Conservation (phyloP, 2,329 filamentous ascomycete genomes). For the Ascochyta clinopodiicola region DNA sequence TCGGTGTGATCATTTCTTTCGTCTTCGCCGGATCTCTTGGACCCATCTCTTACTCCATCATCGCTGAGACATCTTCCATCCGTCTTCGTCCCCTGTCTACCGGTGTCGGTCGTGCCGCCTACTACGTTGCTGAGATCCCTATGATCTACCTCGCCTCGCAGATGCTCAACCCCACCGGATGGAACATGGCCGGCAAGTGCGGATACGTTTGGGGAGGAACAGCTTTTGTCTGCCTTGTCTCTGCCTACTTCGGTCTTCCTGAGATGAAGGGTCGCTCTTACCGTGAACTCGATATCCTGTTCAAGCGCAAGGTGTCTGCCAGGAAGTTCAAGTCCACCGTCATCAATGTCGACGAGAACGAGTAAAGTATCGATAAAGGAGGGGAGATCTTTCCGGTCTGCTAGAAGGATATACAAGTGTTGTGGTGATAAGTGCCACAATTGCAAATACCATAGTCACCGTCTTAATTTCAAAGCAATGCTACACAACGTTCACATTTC, state of each 20-base stretch:
- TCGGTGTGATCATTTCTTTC: slow-evolving; percentile 70
- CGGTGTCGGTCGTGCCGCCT: slow-evolving; percentile 66
- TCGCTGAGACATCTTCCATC: slow-evolving; percentile 69
- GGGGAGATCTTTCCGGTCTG: too few species aligned
- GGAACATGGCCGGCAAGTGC: slow-evolving; percentile 46
- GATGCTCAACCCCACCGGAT: slow-evolving; percentile 56
- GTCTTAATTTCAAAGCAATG: too few species aligned
- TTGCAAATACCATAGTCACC: too few species aligned
- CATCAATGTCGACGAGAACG: slow-evolving; percentile 66
- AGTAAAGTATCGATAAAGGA: slow-evolving; percentile 54
- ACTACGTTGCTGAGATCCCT: slow-evolving; percentile 69
- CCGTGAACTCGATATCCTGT: slow-evolving; percentile 57
- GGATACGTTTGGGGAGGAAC: slow-evolving; percentile 48
- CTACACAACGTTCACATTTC: too few species aligned
- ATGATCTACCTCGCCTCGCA: slow-evolving; percentile 67
- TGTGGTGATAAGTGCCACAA: too few species aligned
- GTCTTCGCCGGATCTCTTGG: slow-evolving; percentile 68
- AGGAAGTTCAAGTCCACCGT: slow-evolving; percentile 62
- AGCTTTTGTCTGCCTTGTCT: slow-evolving; percentile 60
- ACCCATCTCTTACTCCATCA: slow-evolving; percentile 71
- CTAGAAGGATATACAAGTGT: too few species aligned
- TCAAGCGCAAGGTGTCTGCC: slow-evolving; percentile 55
- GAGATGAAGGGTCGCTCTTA: slow-evolving; percentile 60
- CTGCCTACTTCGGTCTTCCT: slow-evolving; percentile 59
- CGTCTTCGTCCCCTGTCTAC: slow-evolving; percentile 69